phyloP scores from a whole-genome alignment of 768 basidiomycete species.

The Tricholoma furcatifolium region DNA sequence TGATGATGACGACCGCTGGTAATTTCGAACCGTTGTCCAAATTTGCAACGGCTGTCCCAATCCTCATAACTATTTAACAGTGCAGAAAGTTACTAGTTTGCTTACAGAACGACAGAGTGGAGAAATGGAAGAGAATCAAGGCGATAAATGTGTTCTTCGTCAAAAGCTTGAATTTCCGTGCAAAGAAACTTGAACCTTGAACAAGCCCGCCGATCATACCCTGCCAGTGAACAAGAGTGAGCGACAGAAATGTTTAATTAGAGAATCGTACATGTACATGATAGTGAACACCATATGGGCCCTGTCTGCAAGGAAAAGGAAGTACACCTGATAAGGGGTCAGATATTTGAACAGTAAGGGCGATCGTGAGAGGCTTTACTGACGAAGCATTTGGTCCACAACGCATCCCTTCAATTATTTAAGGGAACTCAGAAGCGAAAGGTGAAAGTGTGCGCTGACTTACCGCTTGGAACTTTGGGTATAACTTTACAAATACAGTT shows the following conservation, averaged over 20 bases:
- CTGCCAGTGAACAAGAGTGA: background rate
- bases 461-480: constrained; percentile 32
- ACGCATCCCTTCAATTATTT: constrained; percentile 33
- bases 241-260: constrained; percentile 46
- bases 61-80: constrained; percentile 19
- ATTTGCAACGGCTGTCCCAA: constrained; percentile 23
- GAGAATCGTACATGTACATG: constrained; percentile 45
- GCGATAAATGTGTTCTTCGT: constrained; percentile 15
- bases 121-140: constrained; percentile 11
- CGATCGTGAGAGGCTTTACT: constrained; percentile 17
- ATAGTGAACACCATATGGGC: constrained; percentile 44
- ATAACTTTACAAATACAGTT: constrained; percentile 45
- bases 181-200: constrained; percentile 18
- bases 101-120: constrained; percentile 16
- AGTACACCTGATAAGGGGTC: constrained; percentile 29
- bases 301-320: constrained; percentile 47
- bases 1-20: constrained; percentile 19
- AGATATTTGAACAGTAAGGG: background rate
- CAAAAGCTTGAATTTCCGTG: constrained; percentile 23
- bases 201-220: constrained; percentile 14
- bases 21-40: constrained; percentile 25
- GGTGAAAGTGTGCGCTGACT: background rate
- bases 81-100: background rate
- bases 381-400: constrained; percentile 47
- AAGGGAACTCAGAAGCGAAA: too few species aligned